These are phyloP conservation scores for Vigna nakashimae DNA, from an alignment of 306 rosid species.

Conservation along the genomic window DNA sequence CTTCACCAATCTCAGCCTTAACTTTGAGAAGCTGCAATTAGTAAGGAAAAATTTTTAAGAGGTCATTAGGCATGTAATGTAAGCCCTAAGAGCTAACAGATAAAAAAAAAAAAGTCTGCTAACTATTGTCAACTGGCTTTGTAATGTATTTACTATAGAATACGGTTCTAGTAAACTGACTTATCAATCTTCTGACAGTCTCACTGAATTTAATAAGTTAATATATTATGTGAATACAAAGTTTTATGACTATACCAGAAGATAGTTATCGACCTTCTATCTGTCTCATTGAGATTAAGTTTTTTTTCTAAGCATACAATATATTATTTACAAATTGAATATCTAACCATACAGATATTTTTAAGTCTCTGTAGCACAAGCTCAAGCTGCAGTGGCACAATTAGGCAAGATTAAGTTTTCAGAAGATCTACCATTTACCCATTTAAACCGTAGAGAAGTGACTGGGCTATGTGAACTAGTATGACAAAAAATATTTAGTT, in stretches of 20 bases:
- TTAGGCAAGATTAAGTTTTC: conserved; percentile 4
- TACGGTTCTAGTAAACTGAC: conserved; percentile 14
- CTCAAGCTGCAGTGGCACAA: neutral
- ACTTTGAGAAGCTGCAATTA: conserved; percentile 72
- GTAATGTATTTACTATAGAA: neutral
- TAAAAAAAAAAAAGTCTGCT: neutral
- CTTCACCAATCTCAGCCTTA: conserved; percentile 80
- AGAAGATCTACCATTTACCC: conserved; percentile 12
- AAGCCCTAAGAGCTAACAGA: conserved; percentile 19
- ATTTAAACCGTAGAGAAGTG: neutral
- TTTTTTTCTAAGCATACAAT: neutral
- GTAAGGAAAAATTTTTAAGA: conserved; percentile 15
- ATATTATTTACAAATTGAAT: conserved; percentile 15
- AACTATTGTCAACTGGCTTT: too few relatives aligned
- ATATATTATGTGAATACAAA: neutral
- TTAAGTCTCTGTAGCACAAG: conserved; percentile 13
- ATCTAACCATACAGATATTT: neutral
- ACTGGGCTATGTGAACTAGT: neutral
- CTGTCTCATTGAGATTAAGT: neutral
- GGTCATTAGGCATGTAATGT: conserved; percentile 30
- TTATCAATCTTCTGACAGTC: neutral
- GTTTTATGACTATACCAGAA: neutral
- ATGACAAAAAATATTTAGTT: too few relatives aligned
- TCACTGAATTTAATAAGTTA: too few relatives aligned
- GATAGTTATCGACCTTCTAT: conserved; percentile 16